Conservation (phyloP, 2,329 filamentous ascomycete genomes). For the Calonectria fujianensis region DNA sequence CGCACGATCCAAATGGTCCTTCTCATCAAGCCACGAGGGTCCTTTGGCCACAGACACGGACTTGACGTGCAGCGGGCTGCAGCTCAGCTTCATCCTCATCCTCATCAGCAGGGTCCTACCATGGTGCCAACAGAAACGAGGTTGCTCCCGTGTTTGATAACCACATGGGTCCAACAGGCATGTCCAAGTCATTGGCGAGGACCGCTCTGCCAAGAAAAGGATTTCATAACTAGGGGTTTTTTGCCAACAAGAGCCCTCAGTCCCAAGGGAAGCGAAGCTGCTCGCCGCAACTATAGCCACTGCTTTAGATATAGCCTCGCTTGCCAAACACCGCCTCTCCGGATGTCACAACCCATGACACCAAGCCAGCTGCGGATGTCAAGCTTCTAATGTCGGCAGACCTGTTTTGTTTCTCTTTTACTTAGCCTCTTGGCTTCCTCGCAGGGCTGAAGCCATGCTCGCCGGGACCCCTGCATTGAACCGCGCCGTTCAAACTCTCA, state of each 20-base stretch:
- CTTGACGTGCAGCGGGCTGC: background rate
- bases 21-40: background rate
- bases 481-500: background rate
- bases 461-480: constrained; percentile 4
- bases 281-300: background rate
- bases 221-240: background rate
- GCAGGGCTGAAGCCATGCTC: constrained; percentile 8
- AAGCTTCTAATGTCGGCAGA: background rate
- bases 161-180: background rate
- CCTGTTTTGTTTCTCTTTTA: background rate
- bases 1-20: background rate
- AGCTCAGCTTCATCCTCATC: background rate
- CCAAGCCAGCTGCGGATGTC: background rate
- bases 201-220: background rate
- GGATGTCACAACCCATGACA: background rate
- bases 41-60: background rate
- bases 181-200: no score
- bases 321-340: background rate
- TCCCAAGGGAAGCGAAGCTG: background rate
- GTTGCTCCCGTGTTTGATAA: background rate
- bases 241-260: background rate
- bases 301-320: no score
- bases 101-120: background rate
- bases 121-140: background rate
- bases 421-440: background rate